Conservation (phyloP, 2,329 filamentous ascomycete genomes). For the Hymenoscyphus fructigenus region DNA sequence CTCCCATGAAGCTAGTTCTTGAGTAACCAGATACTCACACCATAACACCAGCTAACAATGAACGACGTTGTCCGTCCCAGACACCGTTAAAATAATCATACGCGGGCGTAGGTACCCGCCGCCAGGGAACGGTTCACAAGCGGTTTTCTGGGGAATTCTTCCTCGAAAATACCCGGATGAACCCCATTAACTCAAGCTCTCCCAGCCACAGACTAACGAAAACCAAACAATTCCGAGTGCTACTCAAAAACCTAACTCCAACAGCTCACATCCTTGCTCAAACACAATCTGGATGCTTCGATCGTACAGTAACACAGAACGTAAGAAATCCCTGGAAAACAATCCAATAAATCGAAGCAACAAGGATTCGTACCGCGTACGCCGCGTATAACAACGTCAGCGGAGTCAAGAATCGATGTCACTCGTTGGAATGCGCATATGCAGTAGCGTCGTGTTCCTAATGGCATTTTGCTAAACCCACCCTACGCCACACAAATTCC, state of each 20-base stretch:
- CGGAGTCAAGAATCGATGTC: not conserved
- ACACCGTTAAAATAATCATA: not conserved
- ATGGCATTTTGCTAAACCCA: not conserved
- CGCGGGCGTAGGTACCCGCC: not conserved
- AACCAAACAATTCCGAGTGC: not conserved
- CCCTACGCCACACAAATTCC: not conserved
- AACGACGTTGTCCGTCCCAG: not conserved
- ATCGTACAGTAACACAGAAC: not conserved
- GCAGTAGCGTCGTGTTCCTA: not conserved
- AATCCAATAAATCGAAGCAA: not conserved
- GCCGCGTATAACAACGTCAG: conserved; percentile 3
- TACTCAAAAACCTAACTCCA: not conserved
- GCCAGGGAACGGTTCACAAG: not conserved
- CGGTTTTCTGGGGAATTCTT: not conserved
- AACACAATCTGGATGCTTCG: not conserved
- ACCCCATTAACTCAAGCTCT: no score
- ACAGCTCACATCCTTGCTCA: not conserved
- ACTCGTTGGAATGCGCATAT: conserved; percentile 1
- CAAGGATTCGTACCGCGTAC: not conserved
- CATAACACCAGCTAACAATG: not conserved
- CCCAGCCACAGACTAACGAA: not conserved
- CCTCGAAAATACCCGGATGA: not conserved
- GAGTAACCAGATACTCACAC: not conserved
- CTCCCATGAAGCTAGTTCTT: not conserved
- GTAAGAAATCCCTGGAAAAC: not conserved